Conservation (phyloP, 2,329 filamentous ascomycete genomes). For the Leptographium flavum region DNA sequence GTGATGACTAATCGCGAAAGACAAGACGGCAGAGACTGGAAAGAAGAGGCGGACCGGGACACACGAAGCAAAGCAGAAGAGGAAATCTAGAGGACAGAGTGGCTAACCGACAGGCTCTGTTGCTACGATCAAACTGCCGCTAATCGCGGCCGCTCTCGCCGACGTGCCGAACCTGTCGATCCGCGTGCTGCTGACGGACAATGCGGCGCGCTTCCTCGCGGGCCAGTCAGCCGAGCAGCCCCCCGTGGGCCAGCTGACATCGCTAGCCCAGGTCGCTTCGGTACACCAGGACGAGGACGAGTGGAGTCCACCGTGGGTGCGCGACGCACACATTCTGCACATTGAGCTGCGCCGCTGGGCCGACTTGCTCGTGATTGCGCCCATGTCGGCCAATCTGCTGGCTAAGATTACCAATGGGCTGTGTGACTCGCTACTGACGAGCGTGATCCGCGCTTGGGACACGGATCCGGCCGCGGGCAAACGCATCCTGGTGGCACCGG, state of each 20-base stretch:
- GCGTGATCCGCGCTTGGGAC: slow-evolving; percentile 79
- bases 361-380: slow-evolving; percentile 65
- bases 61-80: too few species aligned
- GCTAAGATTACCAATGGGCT: slow-evolving; percentile 71
- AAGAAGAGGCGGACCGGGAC: too few species aligned
- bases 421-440: slow-evolving; percentile 61
- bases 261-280: slow-evolving; percentile 59
- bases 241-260: slow-evolving; percentile 39
- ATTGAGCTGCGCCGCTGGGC: slow-evolving; percentile 77
- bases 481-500: slow-evolving; percentile 53
- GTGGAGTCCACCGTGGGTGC: slow-evolving; percentile 55
- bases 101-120: slow-evolving; percentile 34
- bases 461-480: slow-evolving; percentile 46
- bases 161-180: slow-evolving; percentile 48
- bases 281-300: slow-evolving; percentile 79
- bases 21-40: too few species aligned
- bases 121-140: slow-evolving; percentile 74
- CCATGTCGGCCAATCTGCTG: slow-evolving; percentile 70
- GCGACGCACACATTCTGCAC: slow-evolving; percentile 71
- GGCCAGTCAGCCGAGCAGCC: slow-evolving; percentile 71
- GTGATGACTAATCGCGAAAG: not conserved
- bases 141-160: slow-evolving; percentile 45
- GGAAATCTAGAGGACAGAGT: too few species aligned
- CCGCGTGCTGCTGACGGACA: slow-evolving; percentile 66
- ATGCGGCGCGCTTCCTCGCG: slow-evolving; percentile 60